Evolutionary conservation across 257 asterid genomes (phyloP), one percentile per base, ranked within the genome.

Genomic region (Salvia rosmarinus): DNA sequence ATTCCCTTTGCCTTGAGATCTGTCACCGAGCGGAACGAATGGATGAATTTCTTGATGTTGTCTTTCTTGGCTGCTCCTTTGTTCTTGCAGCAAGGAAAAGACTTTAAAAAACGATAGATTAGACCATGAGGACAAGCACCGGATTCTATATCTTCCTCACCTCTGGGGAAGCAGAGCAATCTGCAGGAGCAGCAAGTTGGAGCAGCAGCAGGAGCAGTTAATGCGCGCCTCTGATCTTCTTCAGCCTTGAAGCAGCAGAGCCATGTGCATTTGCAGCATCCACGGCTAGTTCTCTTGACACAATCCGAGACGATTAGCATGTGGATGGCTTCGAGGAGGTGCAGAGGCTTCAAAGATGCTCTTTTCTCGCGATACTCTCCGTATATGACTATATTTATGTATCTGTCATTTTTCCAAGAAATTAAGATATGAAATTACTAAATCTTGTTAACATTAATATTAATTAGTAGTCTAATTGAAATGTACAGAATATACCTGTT

Each of bases 1-100:
- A 84, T 84, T 9, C 85, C 85, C 40, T 84, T 84, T 9, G 77
- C 73, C 59, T 73, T 81, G 40, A 84, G 70, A 5, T 81, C 77
- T 4, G 79, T 70, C 5, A 51, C 81, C 0, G 82, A 55, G 35
- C 67, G 64, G 62, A 70, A 84, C 0, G 77, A 56, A 11, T 60
- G 51, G 40, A 17, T 3, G 0, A 19, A 9, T 9, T 42, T 35
- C 47, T 16, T n/a, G 0, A 2, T 3, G 13, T 69, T 32, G 7
- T 4, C 2, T 20, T 28, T 4, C 5, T 16, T 54, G 0, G 7
- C 21, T 0, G 17, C 11, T 0, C 7, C 9, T 16, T 28, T 1
- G 32, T 6, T 30, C 7, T n/a, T 30, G n/a, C n/a, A n/a, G 64
- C 40, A 4, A 12, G 9, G 2, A 3, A 23, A 25, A 12, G 9